Conservation (phyloP, 441 rosid genomes). For the Lepidium campestre region DNA sequence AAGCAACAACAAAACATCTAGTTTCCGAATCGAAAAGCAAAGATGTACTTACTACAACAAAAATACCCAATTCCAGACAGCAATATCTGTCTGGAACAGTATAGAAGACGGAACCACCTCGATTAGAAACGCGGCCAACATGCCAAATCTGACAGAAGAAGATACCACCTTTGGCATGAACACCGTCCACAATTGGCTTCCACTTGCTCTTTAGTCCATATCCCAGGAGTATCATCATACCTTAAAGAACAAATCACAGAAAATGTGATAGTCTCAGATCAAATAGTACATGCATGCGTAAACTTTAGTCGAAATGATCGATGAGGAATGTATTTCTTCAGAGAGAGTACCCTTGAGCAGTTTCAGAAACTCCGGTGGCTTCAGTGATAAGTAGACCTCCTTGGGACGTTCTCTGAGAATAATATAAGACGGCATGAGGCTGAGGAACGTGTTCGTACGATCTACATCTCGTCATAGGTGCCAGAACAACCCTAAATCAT, state of each 20-base stretch:
- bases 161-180: conserved; percentile 42
- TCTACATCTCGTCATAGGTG: conserved; percentile 54
- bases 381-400: conserved; percentile 53
- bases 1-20: not conserved
- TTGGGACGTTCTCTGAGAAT: conserved; percentile 43
- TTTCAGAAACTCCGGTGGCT: conserved; percentile 53
- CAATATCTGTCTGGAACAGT: no score
- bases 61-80: no score
- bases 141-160: conserved; percentile 54
- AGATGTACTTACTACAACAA: no score
- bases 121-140: conserved; percentile 37
- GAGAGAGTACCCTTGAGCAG: conserved; percentile 52
- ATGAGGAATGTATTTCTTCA: not conserved
- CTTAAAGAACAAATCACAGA: conserved; percentile 9
- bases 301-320: not conserved
- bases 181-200: conserved; percentile 49
- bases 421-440: conserved; percentile 49
- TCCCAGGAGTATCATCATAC: conserved; percentile 33
- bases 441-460: conserved; percentile 47
- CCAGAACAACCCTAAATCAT: conserved; percentile 39
- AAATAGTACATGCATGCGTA: no score
- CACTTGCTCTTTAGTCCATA: conserved; percentile 51
- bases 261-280: not conserved
- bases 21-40: not conserved
- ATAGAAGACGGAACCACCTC: conserved; percentile 24